Percentiles rank a stretch among this genome's conserved stretches.
These are phyloP conservation scores for Aciculoconidium aculeatum DNA, from an alignment of 805 yeast genomes.

Conservation along the genomic window DNA sequence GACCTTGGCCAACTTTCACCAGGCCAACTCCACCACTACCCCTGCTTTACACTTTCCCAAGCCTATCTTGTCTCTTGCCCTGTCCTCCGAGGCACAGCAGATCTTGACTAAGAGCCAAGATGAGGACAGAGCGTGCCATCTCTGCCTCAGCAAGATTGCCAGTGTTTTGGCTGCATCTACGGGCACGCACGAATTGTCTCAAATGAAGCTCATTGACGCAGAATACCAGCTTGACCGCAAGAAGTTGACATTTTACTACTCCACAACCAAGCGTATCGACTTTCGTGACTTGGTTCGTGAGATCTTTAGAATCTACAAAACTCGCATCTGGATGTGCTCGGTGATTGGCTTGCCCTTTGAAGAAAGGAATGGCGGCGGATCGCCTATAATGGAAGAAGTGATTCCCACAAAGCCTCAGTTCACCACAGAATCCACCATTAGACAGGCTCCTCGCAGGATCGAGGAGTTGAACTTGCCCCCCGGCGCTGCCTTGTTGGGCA, in stretches of 20 bases:
- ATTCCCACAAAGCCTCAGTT: background rate
- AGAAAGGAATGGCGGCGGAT: slow-evolving; percentile 2
- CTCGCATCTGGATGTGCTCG: slow-evolving; percentile 81
- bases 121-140: slow-evolving; percentile 61
- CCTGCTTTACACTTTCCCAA: slow-evolving; percentile 59
- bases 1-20: slow-evolving; percentile 18
- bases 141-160: slow-evolving; percentile 54
- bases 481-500: background rate
- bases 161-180: slow-evolving; percentile 21
- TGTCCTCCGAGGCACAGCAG: slow-evolving; percentile 53
- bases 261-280: slow-evolving; percentile 57
- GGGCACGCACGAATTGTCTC: slow-evolving; percentile 26
- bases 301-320: slow-evolving; percentile 67
- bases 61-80: slow-evolving; percentile 59
- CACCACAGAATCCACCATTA: background rate
- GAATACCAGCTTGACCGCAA: slow-evolving; percentile 81
- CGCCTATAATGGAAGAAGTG: no score
- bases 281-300: slow-evolving; percentile 70
- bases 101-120: slow-evolving; percentile 55
- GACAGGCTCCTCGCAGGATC: no score
- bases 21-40: slow-evolving; percentile 7
- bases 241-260: slow-evolving; percentile 60
- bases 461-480: background rate
- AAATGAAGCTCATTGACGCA: slow-evolving; percentile 61
- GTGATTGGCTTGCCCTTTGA: slow-evolving; percentile 40